These are phyloP conservation scores for Solanum hybrid DNA, from an alignment of 305 asterid genomes.

Conservation along the genomic window DNA sequence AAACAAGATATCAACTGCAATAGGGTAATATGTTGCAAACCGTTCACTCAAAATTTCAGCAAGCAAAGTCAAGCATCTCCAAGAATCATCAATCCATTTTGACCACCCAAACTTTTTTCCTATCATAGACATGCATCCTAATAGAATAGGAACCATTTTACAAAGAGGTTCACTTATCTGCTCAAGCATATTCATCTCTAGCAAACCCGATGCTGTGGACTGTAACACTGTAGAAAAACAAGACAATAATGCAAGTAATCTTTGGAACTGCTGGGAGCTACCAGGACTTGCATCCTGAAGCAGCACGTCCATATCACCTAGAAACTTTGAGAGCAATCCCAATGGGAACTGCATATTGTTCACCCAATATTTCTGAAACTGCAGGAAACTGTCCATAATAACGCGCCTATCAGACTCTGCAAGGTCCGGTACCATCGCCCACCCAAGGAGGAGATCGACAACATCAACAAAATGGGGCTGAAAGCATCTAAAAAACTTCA, in stretches of 20 bases:
- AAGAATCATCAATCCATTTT: conserved; percentile 89
- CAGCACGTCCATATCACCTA: conserved; percentile 90
- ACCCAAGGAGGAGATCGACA: conserved; percentile 96
- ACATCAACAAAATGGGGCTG: conserved; percentile 94
- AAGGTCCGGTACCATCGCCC: conserved; percentile 91
- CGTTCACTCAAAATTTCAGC: conserved; percentile 89
- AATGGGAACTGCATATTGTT: conserved; percentile 91
- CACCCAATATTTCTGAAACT: conserved; percentile 97
- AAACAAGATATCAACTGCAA: conserved; percentile 71
- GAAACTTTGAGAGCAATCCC: conserved; percentile 85
- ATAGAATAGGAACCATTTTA: conserved; percentile 72
- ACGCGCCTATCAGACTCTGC: conserved; percentile 67
- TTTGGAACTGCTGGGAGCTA: conserved; percentile 73
- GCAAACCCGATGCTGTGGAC: conserved; percentile 94
- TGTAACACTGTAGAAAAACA: conserved; percentile 92
- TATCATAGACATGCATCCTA: conserved; percentile 70
- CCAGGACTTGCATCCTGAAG: conserved; percentile 90
- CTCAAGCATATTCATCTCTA: conserved; percentile 85
- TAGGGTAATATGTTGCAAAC: conserved; percentile 72
- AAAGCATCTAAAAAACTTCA: conserved; percentile 86
- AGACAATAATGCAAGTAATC: conserved; percentile 67
- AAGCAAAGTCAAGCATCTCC: conserved; percentile 98
- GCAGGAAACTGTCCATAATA: conserved; percentile 93
- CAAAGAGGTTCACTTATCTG: conserved; percentile 79
- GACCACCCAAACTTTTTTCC: conserved; percentile 97